These are phyloP conservation scores for Paraphaeosphaeria minitans DNA, from an alignment of 2,329 filamentous ascomycete species.

Conservation along the genomic window DNA sequence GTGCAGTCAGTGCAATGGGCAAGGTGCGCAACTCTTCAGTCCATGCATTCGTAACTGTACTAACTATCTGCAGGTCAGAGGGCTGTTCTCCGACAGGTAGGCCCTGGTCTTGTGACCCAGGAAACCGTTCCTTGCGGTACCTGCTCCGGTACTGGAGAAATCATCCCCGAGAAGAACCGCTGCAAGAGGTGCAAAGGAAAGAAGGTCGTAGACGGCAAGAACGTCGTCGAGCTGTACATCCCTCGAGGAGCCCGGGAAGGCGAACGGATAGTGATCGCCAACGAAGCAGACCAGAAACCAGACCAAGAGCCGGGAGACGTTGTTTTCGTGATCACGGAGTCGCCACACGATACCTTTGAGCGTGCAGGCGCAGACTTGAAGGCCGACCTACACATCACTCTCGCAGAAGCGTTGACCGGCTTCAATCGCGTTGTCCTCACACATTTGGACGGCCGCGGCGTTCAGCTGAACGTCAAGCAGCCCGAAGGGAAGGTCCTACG, in stretches of 20 bases:
- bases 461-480: constrained; percentile 77
- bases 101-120: constrained; percentile 82
- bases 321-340: constrained; percentile 84
- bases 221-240: constrained; percentile 95
- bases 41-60: constrained; percentile 1
- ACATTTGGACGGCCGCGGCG: constrained; percentile 91
- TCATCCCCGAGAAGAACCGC: constrained; percentile 94
- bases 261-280: constrained; percentile 86
- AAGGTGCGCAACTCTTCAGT: constrained; percentile 54
- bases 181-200: constrained; percentile 99
- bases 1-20: constrained; percentile 84
- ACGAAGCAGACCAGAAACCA: constrained; percentile 91
- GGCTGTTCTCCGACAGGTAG: constrained; percentile 79
- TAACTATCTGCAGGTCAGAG: constrained; percentile 61
- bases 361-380: constrained; percentile 84
- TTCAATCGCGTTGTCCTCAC: constrained; percentile 90
- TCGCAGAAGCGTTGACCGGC: constrained; percentile 83
- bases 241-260: constrained; percentile 79
- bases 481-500: constrained; percentile 74
- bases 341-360: constrained; percentile 79
- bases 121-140: constrained; percentile 79
- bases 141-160: constrained; percentile 82
- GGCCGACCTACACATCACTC: constrained; percentile 77
- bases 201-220: constrained; percentile 83
- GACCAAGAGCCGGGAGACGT: constrained; percentile 92